phyloP scores from a whole-genome alignment of 1,284 basidiomycete species.

The Pascua guehoae region DNA sequence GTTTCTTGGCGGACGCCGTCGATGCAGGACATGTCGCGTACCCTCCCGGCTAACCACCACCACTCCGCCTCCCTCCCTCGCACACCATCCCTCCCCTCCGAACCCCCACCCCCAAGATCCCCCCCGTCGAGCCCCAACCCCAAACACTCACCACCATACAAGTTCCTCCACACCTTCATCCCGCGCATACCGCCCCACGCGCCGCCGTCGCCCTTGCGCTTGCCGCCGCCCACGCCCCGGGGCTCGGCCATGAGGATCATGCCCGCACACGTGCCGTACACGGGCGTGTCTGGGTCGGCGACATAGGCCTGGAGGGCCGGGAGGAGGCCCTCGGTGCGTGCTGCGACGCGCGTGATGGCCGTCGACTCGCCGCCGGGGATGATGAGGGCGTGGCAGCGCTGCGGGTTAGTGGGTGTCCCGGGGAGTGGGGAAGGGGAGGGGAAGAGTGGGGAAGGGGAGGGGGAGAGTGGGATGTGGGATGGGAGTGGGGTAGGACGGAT shows the following conservation, averaged over 20 bases:
- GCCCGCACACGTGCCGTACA: slow-evolving; percentile 97
- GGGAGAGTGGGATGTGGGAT: background rate
- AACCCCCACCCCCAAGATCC: background rate
- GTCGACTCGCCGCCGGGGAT: slow-evolving; percentile 93
- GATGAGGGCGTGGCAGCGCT: slow-evolving; percentile 75
- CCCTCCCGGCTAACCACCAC: no score
- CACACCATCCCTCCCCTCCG: background rate
- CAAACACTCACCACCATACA: slow-evolving; percentile 66
- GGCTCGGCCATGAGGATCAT: slow-evolving; percentile 80
- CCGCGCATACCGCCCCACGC: slow-evolving; percentile 67
- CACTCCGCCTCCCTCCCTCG: no score
- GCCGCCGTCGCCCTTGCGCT: slow-evolving; percentile 46
- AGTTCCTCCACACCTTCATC: slow-evolving; percentile 75
- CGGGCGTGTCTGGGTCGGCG: slow-evolving; percentile 59
- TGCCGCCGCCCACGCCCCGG: slow-evolving; percentile 64
- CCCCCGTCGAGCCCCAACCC: slow-evolving; percentile 31
- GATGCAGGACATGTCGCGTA: no score
- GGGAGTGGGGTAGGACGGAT: no score
- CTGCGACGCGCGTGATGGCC: slow-evolving; percentile 77
- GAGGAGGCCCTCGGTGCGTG: slow-evolving; percentile 70
- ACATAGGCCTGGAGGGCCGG: slow-evolving; percentile 72
- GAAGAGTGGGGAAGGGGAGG: background rate
- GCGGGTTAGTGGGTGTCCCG: slow-evolving; percentile 1
- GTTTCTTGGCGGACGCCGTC: no score
- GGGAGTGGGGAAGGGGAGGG: background rate